Conservation (phyloP, 78 protist genomes). For the Dictyostelium intermedium region DNA sequence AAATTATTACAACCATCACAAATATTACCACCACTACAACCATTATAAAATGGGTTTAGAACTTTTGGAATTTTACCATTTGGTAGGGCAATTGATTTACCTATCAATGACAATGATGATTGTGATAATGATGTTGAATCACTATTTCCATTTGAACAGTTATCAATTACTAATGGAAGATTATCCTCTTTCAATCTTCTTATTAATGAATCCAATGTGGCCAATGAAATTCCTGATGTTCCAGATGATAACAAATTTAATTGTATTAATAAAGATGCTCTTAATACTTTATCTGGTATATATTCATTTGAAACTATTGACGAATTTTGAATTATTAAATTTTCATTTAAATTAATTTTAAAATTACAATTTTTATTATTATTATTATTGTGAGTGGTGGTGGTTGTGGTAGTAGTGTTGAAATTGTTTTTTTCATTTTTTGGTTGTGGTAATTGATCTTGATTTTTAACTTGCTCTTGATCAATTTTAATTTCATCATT, state of each 20-base stretch:
- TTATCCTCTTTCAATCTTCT: slow-evolving; percentile 18
- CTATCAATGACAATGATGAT: neutral
- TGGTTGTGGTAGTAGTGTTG: too few relatives aligned
- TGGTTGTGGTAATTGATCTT: neutral
- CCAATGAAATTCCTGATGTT: neutral
- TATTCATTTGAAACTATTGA: neutral
- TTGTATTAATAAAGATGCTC: slow-evolving; percentile 24
- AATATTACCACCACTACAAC: neutral
- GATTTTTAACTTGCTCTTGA: neutral
- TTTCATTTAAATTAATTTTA: neutral
- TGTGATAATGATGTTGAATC: slow-evolving; percentile 7
- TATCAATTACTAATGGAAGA: neutral
- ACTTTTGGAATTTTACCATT: neutral
- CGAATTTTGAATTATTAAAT: neutral
- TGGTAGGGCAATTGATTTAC: slow-evolving; percentile 29
- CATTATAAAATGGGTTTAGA: neutral
- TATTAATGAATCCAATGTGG: neutral
- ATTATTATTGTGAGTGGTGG: neutral
- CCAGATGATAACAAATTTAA: slow-evolving; percentile 27
- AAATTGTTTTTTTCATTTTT: neutral
- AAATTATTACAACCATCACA: neutral
- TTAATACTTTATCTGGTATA: neutral
- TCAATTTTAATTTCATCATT: neutral
- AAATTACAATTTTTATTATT: neutral
- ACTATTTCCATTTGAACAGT: neutral